phyloP scores from a whole-genome alignment of 1,284 basidiomycete species.

The Puccinia horiana region DNA sequence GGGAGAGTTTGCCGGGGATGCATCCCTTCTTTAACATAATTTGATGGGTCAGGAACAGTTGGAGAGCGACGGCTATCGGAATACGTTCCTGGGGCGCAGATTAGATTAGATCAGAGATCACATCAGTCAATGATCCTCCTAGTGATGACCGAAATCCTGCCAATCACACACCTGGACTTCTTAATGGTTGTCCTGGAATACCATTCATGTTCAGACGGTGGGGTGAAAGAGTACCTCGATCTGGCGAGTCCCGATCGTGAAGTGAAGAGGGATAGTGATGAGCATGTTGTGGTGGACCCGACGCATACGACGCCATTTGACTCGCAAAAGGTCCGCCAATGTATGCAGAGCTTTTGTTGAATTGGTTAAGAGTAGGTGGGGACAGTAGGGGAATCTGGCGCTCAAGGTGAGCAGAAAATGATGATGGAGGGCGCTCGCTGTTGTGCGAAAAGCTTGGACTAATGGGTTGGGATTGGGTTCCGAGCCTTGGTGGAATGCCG shows the following conservation, averaged over 20 bases:
- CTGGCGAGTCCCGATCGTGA: background rate
- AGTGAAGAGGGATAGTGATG: background rate
- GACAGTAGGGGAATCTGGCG: background rate
- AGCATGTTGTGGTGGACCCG: background rate
- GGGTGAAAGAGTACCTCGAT: background rate
- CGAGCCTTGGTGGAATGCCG: conserved; percentile 3
- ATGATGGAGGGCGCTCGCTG: conserved; percentile 6
- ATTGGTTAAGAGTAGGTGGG: background rate
- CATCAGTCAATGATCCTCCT: background rate
- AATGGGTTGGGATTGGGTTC: conserved; percentile 18
- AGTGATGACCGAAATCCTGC: background rate
- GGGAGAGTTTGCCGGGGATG: background rate
- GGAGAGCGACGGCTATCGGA: background rate
- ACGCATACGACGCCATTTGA: background rate
- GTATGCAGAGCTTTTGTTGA: conserved; percentile 1
- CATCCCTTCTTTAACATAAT: background rate
- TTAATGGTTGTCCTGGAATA: background rate
- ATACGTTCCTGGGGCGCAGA: background rate
- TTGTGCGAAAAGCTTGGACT: background rate
- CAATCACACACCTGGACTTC: conserved; percentile 13
- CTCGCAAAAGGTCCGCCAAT: background rate
- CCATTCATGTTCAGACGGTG: background rate
- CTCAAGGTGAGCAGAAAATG: conserved; percentile 3
- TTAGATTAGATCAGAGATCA: background rate
- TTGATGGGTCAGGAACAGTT: background rate